phyloP scores from a whole-genome alignment of 2,329 filamentous ascomycete genomes.

The Colletotrichum sp. region DNA sequence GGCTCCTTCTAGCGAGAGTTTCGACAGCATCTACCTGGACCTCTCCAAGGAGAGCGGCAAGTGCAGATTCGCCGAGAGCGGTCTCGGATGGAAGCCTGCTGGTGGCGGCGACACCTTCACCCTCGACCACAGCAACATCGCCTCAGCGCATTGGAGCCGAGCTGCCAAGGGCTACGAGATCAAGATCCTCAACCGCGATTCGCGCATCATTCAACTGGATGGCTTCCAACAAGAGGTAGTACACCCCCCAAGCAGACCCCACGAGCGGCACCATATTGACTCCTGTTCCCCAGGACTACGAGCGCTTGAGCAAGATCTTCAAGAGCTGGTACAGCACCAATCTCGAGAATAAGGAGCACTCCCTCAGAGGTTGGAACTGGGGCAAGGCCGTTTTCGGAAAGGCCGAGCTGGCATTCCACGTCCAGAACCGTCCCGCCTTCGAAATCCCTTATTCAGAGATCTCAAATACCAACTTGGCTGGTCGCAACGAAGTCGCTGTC shows the following conservation, averaged over 20 bases:
- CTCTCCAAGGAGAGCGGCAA: slow-evolving; percentile 91
- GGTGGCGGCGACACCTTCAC: slow-evolving; percentile 92
- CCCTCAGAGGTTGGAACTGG: slow-evolving; percentile 98
- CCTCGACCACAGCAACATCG: slow-evolving; percentile 85
- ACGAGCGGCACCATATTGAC: background rate
- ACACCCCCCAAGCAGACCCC: slow-evolving; percentile 28
- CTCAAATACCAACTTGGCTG: slow-evolving; percentile 95
- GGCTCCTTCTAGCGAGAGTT: slow-evolving; percentile 72
- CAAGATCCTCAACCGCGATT: slow-evolving; percentile 85
- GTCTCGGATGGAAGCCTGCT: slow-evolving; percentile 92
- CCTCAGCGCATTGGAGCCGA: slow-evolving; percentile 90
- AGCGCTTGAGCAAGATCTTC: slow-evolving; percentile 89
- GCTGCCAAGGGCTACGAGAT: slow-evolving; percentile 92
- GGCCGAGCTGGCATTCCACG: slow-evolving; percentile 93
- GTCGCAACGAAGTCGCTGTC: slow-evolving; percentile 96
- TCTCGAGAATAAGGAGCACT: slow-evolving; percentile 92
- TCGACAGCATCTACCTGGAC: slow-evolving; percentile 96
- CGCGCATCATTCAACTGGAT: slow-evolving; percentile 89
- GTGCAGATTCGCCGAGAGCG: slow-evolving; percentile 93
- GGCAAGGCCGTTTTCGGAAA: slow-evolving; percentile 97
- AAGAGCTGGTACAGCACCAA: slow-evolving; percentile 98
- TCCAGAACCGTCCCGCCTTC: slow-evolving; percentile 95
- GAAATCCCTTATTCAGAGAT: slow-evolving; percentile 98
- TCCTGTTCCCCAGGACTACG: slow-evolving; percentile 70
- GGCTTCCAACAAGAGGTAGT: slow-evolving; percentile 84